These are phyloP conservation scores for Pythium aphanidermatum DNA, from an alignment of 352 stramenopile species.

Conservation along the genomic window DNA sequence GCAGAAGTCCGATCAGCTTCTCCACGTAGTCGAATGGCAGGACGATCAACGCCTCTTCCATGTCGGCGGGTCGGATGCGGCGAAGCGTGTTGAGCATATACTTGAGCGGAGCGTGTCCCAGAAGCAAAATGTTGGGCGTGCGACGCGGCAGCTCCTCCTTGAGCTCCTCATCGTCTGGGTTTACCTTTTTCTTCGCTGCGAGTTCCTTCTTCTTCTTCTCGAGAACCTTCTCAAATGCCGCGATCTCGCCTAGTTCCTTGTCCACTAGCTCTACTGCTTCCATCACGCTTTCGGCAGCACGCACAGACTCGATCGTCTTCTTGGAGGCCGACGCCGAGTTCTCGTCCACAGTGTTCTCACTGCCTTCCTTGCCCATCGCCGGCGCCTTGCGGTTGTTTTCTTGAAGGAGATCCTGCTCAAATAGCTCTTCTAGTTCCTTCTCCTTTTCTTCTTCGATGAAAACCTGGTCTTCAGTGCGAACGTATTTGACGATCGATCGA, in stretches of 20 bases:
- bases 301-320: slow-evolving; percentile 90
- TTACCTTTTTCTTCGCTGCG: slow-evolving; percentile 56
- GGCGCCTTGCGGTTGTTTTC: slow-evolving; percentile 63
- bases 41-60: slow-evolving; percentile 97
- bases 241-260: slow-evolving; percentile 86
- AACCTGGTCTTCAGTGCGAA: slow-evolving; percentile 94
- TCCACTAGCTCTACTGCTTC: slow-evolving; percentile 93
- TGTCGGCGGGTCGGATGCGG: slow-evolving; percentile 90
- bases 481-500: slow-evolving; percentile 95
- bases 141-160: slow-evolving; percentile 26
- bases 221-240: slow-evolving; percentile 56
- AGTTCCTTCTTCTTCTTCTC: slow-evolving; percentile 52
- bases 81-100: slow-evolving; percentile 94
- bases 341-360: slow-evolving; percentile 21
- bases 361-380: slow-evolving; percentile 54
- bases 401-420: slow-evolving; percentile 89
- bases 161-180: slow-evolving; percentile 40
- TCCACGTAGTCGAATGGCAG: slow-evolving; percentile 96
- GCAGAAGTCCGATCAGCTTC: slow-evolving; percentile 89
- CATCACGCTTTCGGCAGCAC: slow-evolving; percentile 89
- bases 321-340: slow-evolving; percentile 87
- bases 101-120: slow-evolving; percentile 91
- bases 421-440: slow-evolving; percentile 93
- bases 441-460: slow-evolving; percentile 98
- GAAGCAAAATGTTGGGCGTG: slow-evolving; percentile 91